Base-by-base conservation (phyloP, 768 basidiomycete genomes). In the Lenzites betulinus region DNA sequence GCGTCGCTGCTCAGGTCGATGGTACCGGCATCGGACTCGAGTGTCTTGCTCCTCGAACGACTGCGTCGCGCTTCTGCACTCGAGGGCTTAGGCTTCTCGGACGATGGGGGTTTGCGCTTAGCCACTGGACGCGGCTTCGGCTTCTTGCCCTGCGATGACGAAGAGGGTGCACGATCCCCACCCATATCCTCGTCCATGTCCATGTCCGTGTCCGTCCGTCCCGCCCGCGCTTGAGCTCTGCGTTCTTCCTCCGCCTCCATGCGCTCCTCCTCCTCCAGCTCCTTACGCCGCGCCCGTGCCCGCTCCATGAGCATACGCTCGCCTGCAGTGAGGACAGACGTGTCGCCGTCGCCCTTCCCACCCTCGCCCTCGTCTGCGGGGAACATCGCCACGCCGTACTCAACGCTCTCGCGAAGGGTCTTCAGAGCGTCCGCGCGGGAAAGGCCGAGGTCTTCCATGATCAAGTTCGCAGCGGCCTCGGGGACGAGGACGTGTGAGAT, bases 401-500 rank as follows among this genome's bases (percentile, higher is more conserved):
- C 83, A 0, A 88, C 81, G 60, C 93, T 95, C 47, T 91, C 87
- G 28, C 85, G 80, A 50, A 95, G 72, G 6, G 91, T 83, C 22
- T 73, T 68, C 12, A 89, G 67, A 0, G 90, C 92, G 44, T 78
- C 77, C 0, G 72, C 67, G 2, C 78, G 78, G 42, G 73, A 67
- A 12, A 87, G 73, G 1, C 69, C 60, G 67, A 82, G 82, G 70
- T 98, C 95, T 59, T 89, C 79, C 77, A 85, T 85, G 61, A 98
- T 92, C n/a, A 98, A 83, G 23, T 82, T 78, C 41, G 89, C 78
- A 0, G 89, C 92, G 0, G 89, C 85, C 74, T 98, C 95, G 1
- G 96, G 96, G 2, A 98, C 86, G n/a, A 98, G 82, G 30, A 98
- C 81, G 16, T 87, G 86, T 39, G 89, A 86, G 38, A 93, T 79